Conservation (phyloP, 768 basidiomycete species). For the Lentinus tigrinus region DNA sequence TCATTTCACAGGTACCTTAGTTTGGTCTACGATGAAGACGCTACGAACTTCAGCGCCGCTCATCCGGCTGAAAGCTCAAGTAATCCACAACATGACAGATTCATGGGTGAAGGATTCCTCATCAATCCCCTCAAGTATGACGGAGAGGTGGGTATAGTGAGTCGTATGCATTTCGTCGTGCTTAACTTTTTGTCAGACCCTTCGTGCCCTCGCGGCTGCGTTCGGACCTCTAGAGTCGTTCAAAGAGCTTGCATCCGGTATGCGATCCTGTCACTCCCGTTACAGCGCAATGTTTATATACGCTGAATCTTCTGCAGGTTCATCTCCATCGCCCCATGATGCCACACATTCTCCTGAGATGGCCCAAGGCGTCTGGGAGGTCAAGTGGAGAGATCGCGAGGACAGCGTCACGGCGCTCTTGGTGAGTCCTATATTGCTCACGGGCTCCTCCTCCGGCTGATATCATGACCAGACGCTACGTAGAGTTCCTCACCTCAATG, state of each 20-base stretch:
- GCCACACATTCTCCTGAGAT: conserved; percentile 52
- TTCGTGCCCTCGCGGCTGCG: conserved; percentile 49
- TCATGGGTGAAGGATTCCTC: conserved; percentile 38
- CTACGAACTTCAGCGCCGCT: conserved; percentile 24
- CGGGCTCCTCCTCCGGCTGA: not conserved
- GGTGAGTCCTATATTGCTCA: conserved; percentile 38
- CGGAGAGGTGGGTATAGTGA: conserved; percentile 44
- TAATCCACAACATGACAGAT: conserved; percentile 14
- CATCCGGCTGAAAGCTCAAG: not conserved
- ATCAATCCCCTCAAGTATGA: conserved; percentile 60
- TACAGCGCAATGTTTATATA: not conserved
- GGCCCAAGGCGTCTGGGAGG: conserved; percentile 66
- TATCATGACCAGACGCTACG: conserved; percentile 54
- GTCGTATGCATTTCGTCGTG: not conserved
- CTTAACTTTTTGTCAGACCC: conserved; percentile 36
- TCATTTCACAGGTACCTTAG: conserved; percentile 25
- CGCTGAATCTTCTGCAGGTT: not conserved
- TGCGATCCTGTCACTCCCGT: not conserved
- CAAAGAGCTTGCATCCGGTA: conserved; percentile 26
- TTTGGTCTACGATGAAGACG: conserved; percentile 52
- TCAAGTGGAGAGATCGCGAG: conserved; percentile 78
- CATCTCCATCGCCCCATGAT: conserved; percentile 46
- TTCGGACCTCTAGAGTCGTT: conserved; percentile 71
- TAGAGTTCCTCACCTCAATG: conserved; percentile 65
- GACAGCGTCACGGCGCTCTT: conserved; percentile 72